These are phyloP conservation scores for Ustilago cynodontis DNA, from an alignment of 1,284 basidiomycete species.

Conservation along the genomic window DNA sequence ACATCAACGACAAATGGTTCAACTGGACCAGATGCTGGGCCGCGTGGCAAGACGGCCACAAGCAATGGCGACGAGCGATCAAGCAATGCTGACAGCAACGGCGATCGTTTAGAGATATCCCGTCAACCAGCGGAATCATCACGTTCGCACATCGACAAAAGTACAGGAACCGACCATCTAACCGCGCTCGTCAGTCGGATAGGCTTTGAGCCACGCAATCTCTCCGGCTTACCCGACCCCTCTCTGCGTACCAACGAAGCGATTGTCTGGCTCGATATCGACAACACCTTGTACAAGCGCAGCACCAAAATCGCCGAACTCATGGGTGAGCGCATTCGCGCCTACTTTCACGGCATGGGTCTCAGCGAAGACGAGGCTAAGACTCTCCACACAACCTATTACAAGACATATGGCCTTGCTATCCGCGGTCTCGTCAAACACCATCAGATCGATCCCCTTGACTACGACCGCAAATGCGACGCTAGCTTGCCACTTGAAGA, in stretches of 20 bases:
- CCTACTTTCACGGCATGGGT: conserved; percentile 81
- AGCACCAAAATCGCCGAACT: conserved; percentile 76
- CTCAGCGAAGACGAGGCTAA: conserved; percentile 79
- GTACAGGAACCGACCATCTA: conserved; percentile 29
- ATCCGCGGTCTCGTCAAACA: conserved; percentile 83
- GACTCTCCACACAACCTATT: conserved; percentile 80
- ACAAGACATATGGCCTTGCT: conserved; percentile 83
- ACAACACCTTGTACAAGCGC: conserved; percentile 81
- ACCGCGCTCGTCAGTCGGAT: conserved; percentile 29
- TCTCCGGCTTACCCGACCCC: conserved; percentile 36
- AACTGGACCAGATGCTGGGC: background rate
- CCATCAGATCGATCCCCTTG: conserved; percentile 84
- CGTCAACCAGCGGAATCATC: background rate
- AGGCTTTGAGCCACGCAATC: conserved; percentile 45
- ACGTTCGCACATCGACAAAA: conserved; percentile 12
- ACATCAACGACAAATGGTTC: background rate
- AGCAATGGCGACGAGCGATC: background rate
- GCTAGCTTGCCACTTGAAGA: conserved; percentile 84
- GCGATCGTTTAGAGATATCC: background rate
- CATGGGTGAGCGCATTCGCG: conserved; percentile 86
- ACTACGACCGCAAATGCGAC: conserved; percentile 87
- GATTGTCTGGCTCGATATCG: conserved; percentile 85
- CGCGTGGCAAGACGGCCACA: background rate
- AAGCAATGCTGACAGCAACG: background rate
- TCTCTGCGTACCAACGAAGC: conserved; percentile 47